phyloP scores from a whole-genome alignment of 768 basidiomycete species.

The Lepiota brunneoincarnata region DNA sequence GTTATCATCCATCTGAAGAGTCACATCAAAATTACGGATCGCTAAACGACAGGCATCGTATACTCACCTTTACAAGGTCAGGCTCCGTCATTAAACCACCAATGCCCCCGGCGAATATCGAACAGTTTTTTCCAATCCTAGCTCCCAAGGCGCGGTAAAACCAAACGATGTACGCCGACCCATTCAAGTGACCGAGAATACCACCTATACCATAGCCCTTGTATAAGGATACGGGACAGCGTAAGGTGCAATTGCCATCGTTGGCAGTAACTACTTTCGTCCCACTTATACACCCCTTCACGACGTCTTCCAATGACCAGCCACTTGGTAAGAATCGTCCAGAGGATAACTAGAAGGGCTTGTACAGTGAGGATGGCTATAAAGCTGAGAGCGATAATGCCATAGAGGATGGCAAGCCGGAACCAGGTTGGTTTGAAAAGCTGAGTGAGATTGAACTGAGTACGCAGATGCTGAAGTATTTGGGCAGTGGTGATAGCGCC shows the following conservation, averaged over 20 bases:
- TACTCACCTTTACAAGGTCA: conserved; percentile 38
- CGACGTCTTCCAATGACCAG: conserved; percentile 36
- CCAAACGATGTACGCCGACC: conserved; percentile 43
- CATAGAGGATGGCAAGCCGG: conserved; percentile 37
- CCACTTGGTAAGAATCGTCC: conserved; percentile 43
- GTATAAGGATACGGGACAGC: conserved; percentile 33
- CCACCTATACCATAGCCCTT: conserved; percentile 41
- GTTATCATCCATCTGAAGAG: conserved; percentile 35
- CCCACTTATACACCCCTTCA: conserved; percentile 42
- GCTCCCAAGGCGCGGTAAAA: conserved; percentile 41
- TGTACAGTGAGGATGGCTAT: conserved; percentile 35
- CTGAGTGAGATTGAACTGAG: conserved; percentile 25
- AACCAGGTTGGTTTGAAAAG: conserved; percentile 37
- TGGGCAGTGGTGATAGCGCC: conserved; percentile 36
- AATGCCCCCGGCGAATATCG: conserved; percentile 38
- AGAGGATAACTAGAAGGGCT: conserved; percentile 33
- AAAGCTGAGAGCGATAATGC: conserved; percentile 37
- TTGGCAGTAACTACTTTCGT: conserved; percentile 46
- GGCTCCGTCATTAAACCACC: conserved; percentile 45
- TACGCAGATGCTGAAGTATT: conserved; percentile 30
- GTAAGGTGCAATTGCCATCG: conserved; percentile 46
- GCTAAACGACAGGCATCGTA: background rate
- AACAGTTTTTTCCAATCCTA: conserved; percentile 40
- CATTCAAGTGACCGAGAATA: conserved; percentile 35
- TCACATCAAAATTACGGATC: background rate